Percentiles rank a stretch among this genome's conserved stretches.
phyloP scores from a whole-genome alignment of 768 basidiomycete genomes.

The Russula sp. region DNA sequence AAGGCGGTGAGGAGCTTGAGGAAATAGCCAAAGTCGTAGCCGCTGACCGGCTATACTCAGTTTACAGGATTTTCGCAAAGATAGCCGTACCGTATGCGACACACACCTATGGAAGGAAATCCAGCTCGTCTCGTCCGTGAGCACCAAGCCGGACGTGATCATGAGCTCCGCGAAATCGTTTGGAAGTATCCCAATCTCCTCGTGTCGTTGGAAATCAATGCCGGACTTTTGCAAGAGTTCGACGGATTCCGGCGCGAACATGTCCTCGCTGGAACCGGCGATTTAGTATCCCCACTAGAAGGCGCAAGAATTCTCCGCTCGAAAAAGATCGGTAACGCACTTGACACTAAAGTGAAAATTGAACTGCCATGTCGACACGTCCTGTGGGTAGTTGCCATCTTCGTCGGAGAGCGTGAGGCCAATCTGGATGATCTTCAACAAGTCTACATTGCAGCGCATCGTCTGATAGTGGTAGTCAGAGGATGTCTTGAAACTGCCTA shows the following conservation, averaged over 20 bases:
- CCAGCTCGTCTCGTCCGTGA: slow-evolving; percentile 87
- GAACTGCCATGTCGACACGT: slow-evolving; percentile 97
- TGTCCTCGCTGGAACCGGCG: slow-evolving; percentile 67
- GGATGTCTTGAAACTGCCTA: slow-evolving; percentile 92
- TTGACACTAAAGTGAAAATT: slow-evolving; percentile 91
- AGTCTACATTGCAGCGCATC: slow-evolving; percentile 98
- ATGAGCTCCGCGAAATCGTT: slow-evolving; percentile 95
- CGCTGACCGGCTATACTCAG: slow-evolving; percentile 41
- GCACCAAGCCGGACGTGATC: slow-evolving; percentile 92
- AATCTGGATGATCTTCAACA: slow-evolving; percentile 95
- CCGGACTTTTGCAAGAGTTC: slow-evolving; percentile 92
- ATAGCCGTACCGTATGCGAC: neutral
- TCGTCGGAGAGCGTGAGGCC: slow-evolving; percentile 93
- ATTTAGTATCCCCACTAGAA: neutral
- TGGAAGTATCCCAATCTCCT: slow-evolving; percentile 85
- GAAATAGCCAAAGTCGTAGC: slow-evolving; percentile 98
- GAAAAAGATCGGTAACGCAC: slow-evolving; percentile 40
- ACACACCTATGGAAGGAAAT: slow-evolving; percentile 95
- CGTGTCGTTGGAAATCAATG: slow-evolving; percentile 90
- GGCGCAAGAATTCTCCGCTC: neutral
- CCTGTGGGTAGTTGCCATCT: slow-evolving; percentile 84
- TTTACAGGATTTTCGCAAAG: neutral
- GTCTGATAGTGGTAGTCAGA: slow-evolving; percentile 99
- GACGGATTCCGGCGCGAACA: slow-evolving; percentile 97
- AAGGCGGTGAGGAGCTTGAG: slow-evolving; percentile 85